These are phyloP conservation scores for Mortierella sp. DNA, from an alignment of 371 early-diverging fungal genomes.

Conservation along the genomic window DNA sequence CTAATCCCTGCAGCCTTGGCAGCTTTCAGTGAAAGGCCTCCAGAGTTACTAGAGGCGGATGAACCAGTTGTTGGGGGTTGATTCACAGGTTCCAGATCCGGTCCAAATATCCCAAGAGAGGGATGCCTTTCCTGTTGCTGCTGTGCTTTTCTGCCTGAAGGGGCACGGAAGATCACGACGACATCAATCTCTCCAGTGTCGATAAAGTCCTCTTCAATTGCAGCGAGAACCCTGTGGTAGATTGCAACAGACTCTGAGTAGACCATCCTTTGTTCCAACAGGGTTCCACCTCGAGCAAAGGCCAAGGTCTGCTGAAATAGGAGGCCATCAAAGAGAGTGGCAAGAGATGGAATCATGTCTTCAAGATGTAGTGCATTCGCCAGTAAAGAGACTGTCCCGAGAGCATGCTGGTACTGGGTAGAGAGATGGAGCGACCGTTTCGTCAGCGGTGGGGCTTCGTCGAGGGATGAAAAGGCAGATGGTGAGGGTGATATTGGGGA, in stretches of 20 bases:
- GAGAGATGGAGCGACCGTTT: conserved; percentile 51
- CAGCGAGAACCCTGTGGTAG: conserved; percentile 35
- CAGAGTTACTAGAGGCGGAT: background rate
- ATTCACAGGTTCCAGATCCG: conserved; percentile 46
- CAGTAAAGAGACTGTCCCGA: conserved; percentile 37
- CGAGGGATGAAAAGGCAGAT: background rate
- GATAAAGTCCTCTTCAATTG: conserved; percentile 48
- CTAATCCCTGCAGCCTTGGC: conserved; percentile 39
- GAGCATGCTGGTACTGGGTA: conserved; percentile 46
- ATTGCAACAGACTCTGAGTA: conserved; percentile 24
- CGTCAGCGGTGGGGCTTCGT: conserved; percentile 49
- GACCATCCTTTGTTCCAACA: conserved; percentile 39
- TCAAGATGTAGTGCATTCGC: conserved; percentile 48
- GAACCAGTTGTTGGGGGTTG: conserved; percentile 5
- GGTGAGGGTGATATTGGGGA: background rate
- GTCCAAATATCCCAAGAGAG: conserved; percentile 46
- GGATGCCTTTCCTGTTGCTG: conserved; percentile 3
- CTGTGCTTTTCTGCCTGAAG: conserved; percentile 2
- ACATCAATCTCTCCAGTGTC: conserved; percentile 56
- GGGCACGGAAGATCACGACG: conserved; percentile 39
- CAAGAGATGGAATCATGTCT: conserved; percentile 41
- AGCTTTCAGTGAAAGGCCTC: conserved; percentile 19
- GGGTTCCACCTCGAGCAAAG: conserved; percentile 48
- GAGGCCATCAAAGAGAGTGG: conserved; percentile 47
- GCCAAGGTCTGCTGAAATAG: conserved; percentile 50